Conservation (phyloP, 139 green algal genomes). For the Zygnema cylindricum region DNA sequence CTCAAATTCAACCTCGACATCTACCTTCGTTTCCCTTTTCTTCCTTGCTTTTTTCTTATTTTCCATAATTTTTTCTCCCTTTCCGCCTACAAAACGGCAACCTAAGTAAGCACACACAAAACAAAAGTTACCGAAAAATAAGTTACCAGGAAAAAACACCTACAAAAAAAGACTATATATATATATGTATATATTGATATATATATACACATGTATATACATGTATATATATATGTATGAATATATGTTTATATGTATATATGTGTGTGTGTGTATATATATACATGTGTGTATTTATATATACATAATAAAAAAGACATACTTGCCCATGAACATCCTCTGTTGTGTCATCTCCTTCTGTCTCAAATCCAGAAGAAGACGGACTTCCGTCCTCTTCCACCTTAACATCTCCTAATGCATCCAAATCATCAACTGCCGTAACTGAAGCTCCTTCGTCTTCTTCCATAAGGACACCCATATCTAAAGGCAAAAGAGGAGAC, state of each 20-base stretch:
- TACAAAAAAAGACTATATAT: too few relatives aligned
- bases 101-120: too few relatives aligned
- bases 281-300: neutral
- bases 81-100: too few relatives aligned
- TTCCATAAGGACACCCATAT: neutral
- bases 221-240: neutral
- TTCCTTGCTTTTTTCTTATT: too few relatives aligned
- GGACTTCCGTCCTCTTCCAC: too few relatives aligned
- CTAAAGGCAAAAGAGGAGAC: neutral
- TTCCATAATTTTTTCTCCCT: too few relatives aligned
- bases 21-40: too few relatives aligned
- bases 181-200: neutral
- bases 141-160: too few relatives aligned
- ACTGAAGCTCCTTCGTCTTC: neutral
- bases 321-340: neutral
- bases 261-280: conserved; percentile 14
- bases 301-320: neutral
- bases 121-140: too few relatives aligned
- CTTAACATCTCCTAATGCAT: neutral
- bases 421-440: neutral
- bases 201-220: neutral
- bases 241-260: neutral
- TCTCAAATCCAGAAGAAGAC: neutral
- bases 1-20: too few relatives aligned
- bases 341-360: neutral